Evolutionary conservation across 352 stramenopile genomes (phyloP).

Genomic region (Pythium guiyangense): DNA sequence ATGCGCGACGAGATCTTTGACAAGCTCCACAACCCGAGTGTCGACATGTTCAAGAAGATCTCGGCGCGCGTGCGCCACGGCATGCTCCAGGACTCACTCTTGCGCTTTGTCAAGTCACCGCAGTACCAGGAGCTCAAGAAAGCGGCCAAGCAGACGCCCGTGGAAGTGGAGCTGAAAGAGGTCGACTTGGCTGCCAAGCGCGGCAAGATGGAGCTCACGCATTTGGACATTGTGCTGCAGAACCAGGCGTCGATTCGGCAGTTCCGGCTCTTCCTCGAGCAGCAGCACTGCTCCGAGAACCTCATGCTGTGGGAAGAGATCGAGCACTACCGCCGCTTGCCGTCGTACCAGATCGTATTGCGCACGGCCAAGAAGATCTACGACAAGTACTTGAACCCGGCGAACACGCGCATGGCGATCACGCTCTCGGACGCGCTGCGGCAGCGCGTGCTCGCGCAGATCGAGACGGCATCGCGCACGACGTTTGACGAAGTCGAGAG

Average conservation of each 20-base stretch:
- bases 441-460: constrained; percentile 38
- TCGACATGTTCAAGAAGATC: constrained; percentile 87
- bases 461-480: constrained; percentile 60
- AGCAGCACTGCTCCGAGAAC: constrained; percentile 78
- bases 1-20: constrained; percentile 78
- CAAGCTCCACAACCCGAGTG: constrained; percentile 54
- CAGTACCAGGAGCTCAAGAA: constrained; percentile 67
- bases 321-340: constrained; percentile 71
- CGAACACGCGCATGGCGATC: constrained; percentile 51
- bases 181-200: constrained; percentile 65
- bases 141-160: constrained; percentile 18
- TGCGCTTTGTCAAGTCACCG: constrained; percentile 68
- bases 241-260: constrained; percentile 65
- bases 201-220: constrained; percentile 67
- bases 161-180: constrained; percentile 43
- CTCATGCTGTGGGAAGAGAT: constrained; percentile 85
- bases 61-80: constrained; percentile 51
- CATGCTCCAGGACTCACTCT: constrained; percentile 77
- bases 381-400: constrained; percentile 79
- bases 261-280: constrained; percentile 67
- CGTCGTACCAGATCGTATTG: constrained; percentile 81
- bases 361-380: constrained; percentile 82
- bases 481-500: constrained; percentile 75
- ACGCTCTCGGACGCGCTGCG: constrained; percentile 40
- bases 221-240: constrained; percentile 69